Percentiles rank a stretch among this genome's conserved stretches.
These are phyloP conservation scores for Lanmaoa rubissima DNA, from an alignment of 768 basidiomycete genomes.

Conservation along the genomic window DNA sequence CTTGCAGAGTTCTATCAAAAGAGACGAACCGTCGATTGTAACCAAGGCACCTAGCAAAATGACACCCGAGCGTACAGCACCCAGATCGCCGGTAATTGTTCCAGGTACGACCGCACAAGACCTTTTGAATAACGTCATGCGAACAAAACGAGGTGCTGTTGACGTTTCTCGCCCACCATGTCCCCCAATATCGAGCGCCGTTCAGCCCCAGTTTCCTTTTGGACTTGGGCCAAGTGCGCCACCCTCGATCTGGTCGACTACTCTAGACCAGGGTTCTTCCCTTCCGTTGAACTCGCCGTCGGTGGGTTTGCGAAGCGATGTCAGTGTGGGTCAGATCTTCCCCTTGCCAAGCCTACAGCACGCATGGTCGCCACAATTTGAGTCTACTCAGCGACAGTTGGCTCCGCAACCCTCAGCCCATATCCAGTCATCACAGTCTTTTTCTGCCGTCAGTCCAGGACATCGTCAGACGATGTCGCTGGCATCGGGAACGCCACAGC, in stretches of 20 bases:
- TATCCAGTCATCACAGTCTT: constrained; percentile 13
- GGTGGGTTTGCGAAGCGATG: constrained; percentile 13
- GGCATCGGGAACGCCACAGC: constrained; percentile 15
- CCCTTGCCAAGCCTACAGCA: constrained; percentile 13
- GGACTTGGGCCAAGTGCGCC: constrained; percentile 48
- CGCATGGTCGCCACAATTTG: constrained; percentile 27
- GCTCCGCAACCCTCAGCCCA: constrained; percentile 9
- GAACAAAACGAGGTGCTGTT: constrained; percentile 14
- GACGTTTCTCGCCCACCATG: constrained; percentile 18
- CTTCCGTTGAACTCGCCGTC: constrained; percentile 10
- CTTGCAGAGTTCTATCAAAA: background rate
- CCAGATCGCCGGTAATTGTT: constrained; percentile 22
- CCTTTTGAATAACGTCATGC: constrained; percentile 48
- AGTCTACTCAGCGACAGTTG: constrained; percentile 21
- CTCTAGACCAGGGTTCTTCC: constrained; percentile 44
- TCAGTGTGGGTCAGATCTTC: constrained; percentile 10
- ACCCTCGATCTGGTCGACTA: constrained; percentile 68
- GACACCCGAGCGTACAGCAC: constrained; percentile 27
- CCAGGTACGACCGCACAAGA: constrained; percentile 62
- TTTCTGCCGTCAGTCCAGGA: constrained; percentile 7
- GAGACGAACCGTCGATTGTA: constrained; percentile 1
- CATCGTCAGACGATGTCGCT: constrained; percentile 18
- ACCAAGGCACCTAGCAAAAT: background rate
- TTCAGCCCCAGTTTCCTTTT: constrained; percentile 49
- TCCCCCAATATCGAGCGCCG: constrained; percentile 28